A percentile compares a stretch with the other conserved stretches of the same genome.
phyloP scores from a whole-genome alignment of 23 red algal genomes.

The Gracilaria domingensis region DNA sequence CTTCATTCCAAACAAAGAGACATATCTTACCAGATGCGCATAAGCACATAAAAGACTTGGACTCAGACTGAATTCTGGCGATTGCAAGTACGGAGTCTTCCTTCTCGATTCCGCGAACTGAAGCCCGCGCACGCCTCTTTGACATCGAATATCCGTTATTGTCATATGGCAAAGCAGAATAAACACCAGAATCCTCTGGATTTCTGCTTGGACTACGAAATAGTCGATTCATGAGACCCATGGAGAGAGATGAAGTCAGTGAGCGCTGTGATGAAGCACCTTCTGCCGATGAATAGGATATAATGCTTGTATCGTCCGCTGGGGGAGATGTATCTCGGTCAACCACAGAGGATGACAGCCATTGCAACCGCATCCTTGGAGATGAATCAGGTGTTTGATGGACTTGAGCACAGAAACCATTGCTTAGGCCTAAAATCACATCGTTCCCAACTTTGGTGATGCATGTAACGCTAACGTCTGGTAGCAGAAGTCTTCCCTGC shows the following conservation, averaged over 20 bases:
- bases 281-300: slow-evolving; percentile 48
- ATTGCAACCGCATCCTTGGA: slow-evolving; percentile 25
- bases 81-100: slow-evolving; percentile 38
- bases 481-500: background rate
- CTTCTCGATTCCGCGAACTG: background rate
- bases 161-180: background rate
- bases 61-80: slow-evolving; percentile 4
- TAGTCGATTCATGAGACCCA: slow-evolving; percentile 48
- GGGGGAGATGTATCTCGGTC: slow-evolving; percentile 1
- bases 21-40: slow-evolving; percentile 29
- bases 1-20: slow-evolving; percentile 30
- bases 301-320: slow-evolving; percentile 54
- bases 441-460: slow-evolving; percentile 37
- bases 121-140: background rate
- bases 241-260: slow-evolving; percentile 43
- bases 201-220: slow-evolving; percentile 46
- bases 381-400: background rate
- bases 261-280: slow-evolving; percentile 44
- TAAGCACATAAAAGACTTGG: slow-evolving; percentile 16
- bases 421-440: slow-evolving; percentile 31
- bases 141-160: background rate
- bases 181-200: background rate
- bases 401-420: slow-evolving; percentile 45
- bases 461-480: slow-evolving; percentile 17
- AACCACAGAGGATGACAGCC: background rate